Evolutionary conservation across 1,139 yeast genomes (phyloP), one percentile per base, ranked within the genome.

Genomic region (Yamadazyma spencermartinsiae): DNA sequence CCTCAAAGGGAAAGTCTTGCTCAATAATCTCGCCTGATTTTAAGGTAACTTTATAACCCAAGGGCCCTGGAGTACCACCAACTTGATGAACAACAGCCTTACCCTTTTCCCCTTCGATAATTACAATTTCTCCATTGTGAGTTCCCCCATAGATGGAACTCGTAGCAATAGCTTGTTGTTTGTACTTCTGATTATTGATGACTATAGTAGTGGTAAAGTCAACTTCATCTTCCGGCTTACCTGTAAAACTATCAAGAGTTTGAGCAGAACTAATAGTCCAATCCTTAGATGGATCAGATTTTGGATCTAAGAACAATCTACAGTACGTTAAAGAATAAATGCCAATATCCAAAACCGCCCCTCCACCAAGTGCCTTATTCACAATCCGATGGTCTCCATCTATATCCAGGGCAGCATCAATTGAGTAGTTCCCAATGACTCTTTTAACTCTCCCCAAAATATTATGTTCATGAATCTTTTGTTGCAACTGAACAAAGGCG

Each of bases 311-410:
- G 33, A 69, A 55, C 11, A 67, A 49, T 36, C 76, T 54, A 27
- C 62, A 57, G 42, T 65, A 79, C 48, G 80, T 78, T 36, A 78
- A 49, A 3, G 80, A 61, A 49, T 80, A 80, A 32, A 79, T 66
- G 1, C 86, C 85, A 41, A 80, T 62, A 51, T 80, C 86, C 44
- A 79, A 65, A 31, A 79, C 52, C 0, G 81, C 79, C 19, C 86
- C 85, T 11, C 82, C 86, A n/a, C 80, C 86, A 25, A 78, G 63
- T 18, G 58, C 52, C 16, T 67, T 68, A 50, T 74, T 69, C 39
- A 69, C 61, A 36, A 72, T 50, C 40, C 80, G 46, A 12, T 52
- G 46, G 15, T 59, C 55, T 3, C 54, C 52, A 20, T 48, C 43
- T 8, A 34, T 9, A 7, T 10, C 14, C 13, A 16, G 36, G 14